These are phyloP conservation scores for Pythium aquatile DNA, from an alignment of 352 stramenopile species.

Conservation along the genomic window DNA sequence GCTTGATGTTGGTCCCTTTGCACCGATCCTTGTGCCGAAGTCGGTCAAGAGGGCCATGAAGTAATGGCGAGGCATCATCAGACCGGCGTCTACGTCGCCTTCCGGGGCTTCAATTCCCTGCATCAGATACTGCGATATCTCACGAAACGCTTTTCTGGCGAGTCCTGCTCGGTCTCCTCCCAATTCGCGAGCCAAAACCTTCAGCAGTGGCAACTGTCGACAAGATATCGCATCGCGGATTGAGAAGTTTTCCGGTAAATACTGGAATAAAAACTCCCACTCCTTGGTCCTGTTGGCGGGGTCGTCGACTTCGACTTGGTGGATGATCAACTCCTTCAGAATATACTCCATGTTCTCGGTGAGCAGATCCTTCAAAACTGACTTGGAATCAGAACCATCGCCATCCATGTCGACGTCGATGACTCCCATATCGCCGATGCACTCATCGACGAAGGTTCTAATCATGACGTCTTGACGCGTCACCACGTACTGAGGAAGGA, in stretches of 20 bases:
- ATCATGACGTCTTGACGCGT: slow-evolving; percentile 30
- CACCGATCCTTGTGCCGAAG: slow-evolving; percentile 61
- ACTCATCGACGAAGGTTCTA: slow-evolving; percentile 24
- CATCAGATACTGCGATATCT: slow-evolving; percentile 36
- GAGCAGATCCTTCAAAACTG: slow-evolving; percentile 18
- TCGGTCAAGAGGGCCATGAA: slow-evolving; percentile 86
- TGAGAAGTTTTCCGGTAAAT: slow-evolving; percentile 31
- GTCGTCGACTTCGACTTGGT: slow-evolving; percentile 33
- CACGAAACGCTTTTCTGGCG: slow-evolving; percentile 36
- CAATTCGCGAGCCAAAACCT: slow-evolving; percentile 35
- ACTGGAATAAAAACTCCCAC: slow-evolving; percentile 43
- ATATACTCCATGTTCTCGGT: slow-evolving; percentile 30
- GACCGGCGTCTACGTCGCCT: slow-evolving; percentile 24
- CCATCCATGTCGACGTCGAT: slow-evolving; percentile 30
- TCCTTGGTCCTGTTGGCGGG: slow-evolving; percentile 32
- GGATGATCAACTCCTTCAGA: slow-evolving; percentile 40
- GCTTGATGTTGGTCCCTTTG: slow-evolving; percentile 31
- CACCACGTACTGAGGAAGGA: slow-evolving; percentile 36
- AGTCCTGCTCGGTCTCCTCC: slow-evolving; percentile 30
- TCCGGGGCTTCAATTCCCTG: slow-evolving; percentile 23
- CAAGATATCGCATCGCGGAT: slow-evolving; percentile 39
- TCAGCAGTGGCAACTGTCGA: slow-evolving; percentile 32
- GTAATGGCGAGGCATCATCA: slow-evolving; percentile 68
- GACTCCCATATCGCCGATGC: slow-evolving; percentile 21
- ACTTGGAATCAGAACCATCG: slow-evolving; percentile 11